Base-by-base conservation (phyloP, 108 stramenopile species). In the Skeletonema marinoi region DNA sequence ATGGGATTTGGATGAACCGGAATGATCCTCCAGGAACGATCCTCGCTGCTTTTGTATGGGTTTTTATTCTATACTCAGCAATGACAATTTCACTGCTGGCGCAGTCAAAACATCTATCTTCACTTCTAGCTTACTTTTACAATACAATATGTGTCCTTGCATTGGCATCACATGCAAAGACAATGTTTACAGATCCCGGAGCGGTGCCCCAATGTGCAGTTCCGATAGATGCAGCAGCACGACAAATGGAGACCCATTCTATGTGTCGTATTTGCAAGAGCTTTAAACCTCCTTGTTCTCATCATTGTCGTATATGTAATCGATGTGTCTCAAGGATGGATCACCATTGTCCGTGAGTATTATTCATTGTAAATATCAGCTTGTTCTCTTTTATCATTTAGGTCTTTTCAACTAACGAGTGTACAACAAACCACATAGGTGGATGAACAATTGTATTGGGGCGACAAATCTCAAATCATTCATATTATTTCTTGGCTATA, bases 281-380 rank as follows among this genome's bases (percentile, higher is more conserved):
- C 32, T 98, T 91, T 78, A 98, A 97, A 74, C 98, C 98, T 8
- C 88, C 92, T 8, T 70, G 88, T 31, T 93, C 96, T 9, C 98
- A 98, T 77, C 98, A 98, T 74, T 98, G 98, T 86, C 81, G 96
- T n/a, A 96, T 97, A 35, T 98, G 98, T 82, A 86, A 91, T 80
- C 86, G 98, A 16, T 98, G 98, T 81, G 91, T 97, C 21, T 81
- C 85, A 19, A 56, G 93, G 60, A 97, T 98, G 98, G 98, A 93
- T 82, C 98, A 98, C 82, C 98, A 98, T 76, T 98, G 98, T 87
- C 96, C 97, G 1, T 56, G 58, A 70, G 77, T 60, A 6, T 29
- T n/a, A 30, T 25, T 58, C 16, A 3, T 29, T 9, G 39, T 41
- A 2, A 0, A 0, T 41, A 6, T 35, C 33, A 35, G 5, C 36